These are phyloP conservation scores for Kodamaea ohmeri DNA, from an alignment of 1,139 yeast species.

Conservation along the genomic window DNA sequence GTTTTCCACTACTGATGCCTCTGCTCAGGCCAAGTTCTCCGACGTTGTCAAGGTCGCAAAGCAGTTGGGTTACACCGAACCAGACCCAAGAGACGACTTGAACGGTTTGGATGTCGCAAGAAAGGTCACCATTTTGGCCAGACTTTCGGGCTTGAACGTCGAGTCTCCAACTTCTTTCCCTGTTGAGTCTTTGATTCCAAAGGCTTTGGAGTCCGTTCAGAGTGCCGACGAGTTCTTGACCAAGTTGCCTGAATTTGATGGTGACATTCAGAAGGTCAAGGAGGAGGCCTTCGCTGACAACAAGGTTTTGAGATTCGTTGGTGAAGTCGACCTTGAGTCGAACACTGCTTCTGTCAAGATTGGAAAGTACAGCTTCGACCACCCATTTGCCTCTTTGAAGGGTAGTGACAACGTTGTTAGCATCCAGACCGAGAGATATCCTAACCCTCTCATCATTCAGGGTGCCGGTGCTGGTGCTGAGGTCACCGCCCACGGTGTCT, in stretches of 20 bases:
- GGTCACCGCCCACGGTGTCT: slow-evolving; percentile 97
- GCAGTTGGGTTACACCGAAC: slow-evolving; percentile 93
- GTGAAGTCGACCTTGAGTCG: slow-evolving; percentile 74
- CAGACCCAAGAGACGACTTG: slow-evolving; percentile 98
- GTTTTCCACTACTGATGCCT: slow-evolving; percentile 67
- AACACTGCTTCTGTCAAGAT: slow-evolving; percentile 80
- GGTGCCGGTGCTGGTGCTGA: slow-evolving; percentile 99
- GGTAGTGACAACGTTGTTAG: slow-evolving; percentile 96
- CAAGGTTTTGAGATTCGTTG: slow-evolving; percentile 91
- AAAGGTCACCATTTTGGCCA: slow-evolving; percentile 91
- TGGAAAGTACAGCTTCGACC: slow-evolving; percentile 78
- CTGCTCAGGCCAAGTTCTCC: slow-evolving; percentile 67
- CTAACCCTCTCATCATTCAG: slow-evolving; percentile 89
- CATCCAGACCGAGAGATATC: slow-evolving; percentile 85
- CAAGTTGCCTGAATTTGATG: slow-evolving; percentile 79
- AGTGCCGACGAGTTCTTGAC: slow-evolving; percentile 76
- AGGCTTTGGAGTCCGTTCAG: slow-evolving; percentile 69
- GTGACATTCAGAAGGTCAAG: slow-evolving; percentile 71
- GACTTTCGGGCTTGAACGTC: slow-evolving; percentile 82
- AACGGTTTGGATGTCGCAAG: slow-evolving; percentile 98
- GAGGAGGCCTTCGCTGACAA: slow-evolving; percentile 77
- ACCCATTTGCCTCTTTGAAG: slow-evolving; percentile 92
- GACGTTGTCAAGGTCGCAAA: slow-evolving; percentile 89
- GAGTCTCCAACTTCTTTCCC: slow-evolving; percentile 96
- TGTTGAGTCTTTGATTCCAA: slow-evolving; percentile 89